Base-by-base conservation (phyloP, 2,329 filamentous ascomycete genomes). In the Fusarium devonianum region DNA sequence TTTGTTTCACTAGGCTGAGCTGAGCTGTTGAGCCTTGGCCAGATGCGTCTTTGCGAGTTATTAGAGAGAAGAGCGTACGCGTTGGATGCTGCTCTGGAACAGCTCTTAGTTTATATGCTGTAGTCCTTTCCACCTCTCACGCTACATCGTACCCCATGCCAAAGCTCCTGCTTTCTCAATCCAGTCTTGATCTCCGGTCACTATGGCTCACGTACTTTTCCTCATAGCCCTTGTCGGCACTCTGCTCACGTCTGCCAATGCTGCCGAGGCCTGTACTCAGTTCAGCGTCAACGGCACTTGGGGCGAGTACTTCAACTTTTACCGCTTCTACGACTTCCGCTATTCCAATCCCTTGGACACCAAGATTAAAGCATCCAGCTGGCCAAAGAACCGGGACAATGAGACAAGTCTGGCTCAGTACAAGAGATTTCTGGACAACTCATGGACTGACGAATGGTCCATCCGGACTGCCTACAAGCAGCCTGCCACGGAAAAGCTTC, bases 311-410 rank as follows among this genome's bases (percentile, higher is more conserved):
- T 51, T 51, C 19, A 47, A 37, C 23, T 51, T 51, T 22, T 51
- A 51, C 35, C 26, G 48, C 4, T 41, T 36, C 26, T 51, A 51
- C 28, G 48, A 51, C 36, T 51, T 51, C 25, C 48, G 41, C 14
- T 37, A 43, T 19, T 14, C 26, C 1, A 28, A 40, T n/a, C 7
- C 26, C 11, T 16, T 17, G 16, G 18, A 33, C 19, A 38, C 46
- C 11, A 36, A 37, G 5, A 23, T 41, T 14, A 34, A 19, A 12
- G 28, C 18, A 16, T 38, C 22, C 7, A 36, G 23, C 18, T 41
- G 48, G 42, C 36, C 43, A 25, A 23, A 16, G 29, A 32, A 47
- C 25, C 18, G 42, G 17, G 32, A 34, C 10, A 25, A 36, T 23
- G 22, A 32, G 4, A 32, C 29, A 8, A 41, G 28, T n/a, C 28